These are phyloP conservation scores for Tothia fuscella DNA, from an alignment of 2,329 filamentous ascomycete genomes.

Conservation along the genomic window DNA sequence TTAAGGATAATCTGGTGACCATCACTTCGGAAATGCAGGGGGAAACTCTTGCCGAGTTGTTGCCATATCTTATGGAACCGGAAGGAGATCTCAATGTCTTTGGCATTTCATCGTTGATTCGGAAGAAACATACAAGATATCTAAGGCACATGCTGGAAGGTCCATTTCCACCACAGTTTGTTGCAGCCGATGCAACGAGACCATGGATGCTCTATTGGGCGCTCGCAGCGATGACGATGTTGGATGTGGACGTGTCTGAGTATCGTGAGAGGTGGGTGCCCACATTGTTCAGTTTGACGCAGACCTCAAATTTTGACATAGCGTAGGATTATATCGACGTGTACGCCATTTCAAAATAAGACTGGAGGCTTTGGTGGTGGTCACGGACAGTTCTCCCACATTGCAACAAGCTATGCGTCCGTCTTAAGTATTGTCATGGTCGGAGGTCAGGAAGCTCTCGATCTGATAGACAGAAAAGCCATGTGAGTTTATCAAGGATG, in stretches of 20 bases:
- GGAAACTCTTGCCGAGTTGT: slow-evolving; percentile 53
- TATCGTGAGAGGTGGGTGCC: slow-evolving; percentile 51
- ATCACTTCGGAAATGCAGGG: slow-evolving; percentile 57
- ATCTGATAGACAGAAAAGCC: slow-evolving; percentile 64
- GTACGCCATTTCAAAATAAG: slow-evolving; percentile 68
- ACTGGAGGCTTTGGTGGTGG: slow-evolving; percentile 85
- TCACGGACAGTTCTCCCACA: slow-evolving; percentile 79
- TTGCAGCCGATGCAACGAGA: slow-evolving; percentile 69
- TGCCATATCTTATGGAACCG: slow-evolving; percentile 48
- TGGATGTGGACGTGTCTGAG: slow-evolving; percentile 58
- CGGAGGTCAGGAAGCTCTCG: slow-evolving; percentile 61
- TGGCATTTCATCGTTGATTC: slow-evolving; percentile 64
- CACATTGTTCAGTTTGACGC: background rate
- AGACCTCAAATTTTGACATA: background rate
- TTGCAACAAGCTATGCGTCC: slow-evolving; percentile 79
- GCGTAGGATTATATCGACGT: slow-evolving; percentile 59
- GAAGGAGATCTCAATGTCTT: slow-evolving; percentile 41
- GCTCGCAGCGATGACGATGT: slow-evolving; percentile 58
- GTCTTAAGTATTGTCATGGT: slow-evolving; percentile 68
- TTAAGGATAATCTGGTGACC: slow-evolving; percentile 31
- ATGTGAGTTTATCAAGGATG: slow-evolving; percentile 39
- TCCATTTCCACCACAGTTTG: slow-evolving; percentile 55
- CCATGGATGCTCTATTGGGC: slow-evolving; percentile 96
- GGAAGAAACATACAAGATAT: slow-evolving; percentile 49
- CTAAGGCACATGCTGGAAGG: slow-evolving; percentile 42